Evolutionary conservation across 495 filamentous ascomycete genomes (phyloP).

Genomic region (Penicillium maclennaniae): DNA sequence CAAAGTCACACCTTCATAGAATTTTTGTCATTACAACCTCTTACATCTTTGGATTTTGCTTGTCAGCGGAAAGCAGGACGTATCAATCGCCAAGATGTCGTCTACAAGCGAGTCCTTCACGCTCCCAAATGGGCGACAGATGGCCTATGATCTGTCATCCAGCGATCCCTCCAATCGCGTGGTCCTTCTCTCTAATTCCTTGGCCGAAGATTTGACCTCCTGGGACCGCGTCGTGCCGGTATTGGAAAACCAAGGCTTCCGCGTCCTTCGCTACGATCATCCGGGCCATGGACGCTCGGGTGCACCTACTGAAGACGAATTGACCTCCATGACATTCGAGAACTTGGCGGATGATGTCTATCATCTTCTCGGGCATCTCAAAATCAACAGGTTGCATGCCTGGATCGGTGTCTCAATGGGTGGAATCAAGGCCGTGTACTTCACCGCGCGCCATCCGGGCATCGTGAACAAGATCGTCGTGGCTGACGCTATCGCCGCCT

Average conservation of each 20-base stretch:
- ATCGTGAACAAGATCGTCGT: slow-evolving; percentile 20
- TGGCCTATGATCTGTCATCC: slow-evolving; percentile 11
- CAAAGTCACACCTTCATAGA: too few relatives aligned
- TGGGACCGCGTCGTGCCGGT: slow-evolving; percentile 26
- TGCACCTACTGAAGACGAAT: slow-evolving; percentile 18
- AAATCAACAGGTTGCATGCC: slow-evolving; percentile 18
- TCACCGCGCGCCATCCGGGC: slow-evolving; percentile 22
- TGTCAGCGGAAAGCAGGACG: too few relatives aligned
- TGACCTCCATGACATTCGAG: slow-evolving; percentile 22
- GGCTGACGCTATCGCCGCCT: slow-evolving; percentile 24
- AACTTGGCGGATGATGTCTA: slow-evolving; percentile 28
- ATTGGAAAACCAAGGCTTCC: slow-evolving; percentile 20
- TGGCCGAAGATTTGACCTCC: slow-evolving; percentile 14
- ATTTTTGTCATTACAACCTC: background rate
- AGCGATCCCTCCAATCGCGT: slow-evolving; percentile 1
- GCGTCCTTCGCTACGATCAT: slow-evolving; percentile 29
- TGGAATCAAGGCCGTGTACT: slow-evolving; percentile 26
- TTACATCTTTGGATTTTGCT: background rate
- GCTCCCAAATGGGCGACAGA: slow-evolving; percentile 12
- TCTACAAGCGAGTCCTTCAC: slow-evolving; percentile 3
- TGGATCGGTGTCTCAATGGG: slow-evolving; percentile 36
- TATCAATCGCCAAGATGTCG: background rate
- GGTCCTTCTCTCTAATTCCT: slow-evolving; percentile 27
- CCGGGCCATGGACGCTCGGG: slow-evolving; percentile 31
- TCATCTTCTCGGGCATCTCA: slow-evolving; percentile 17